These are phyloP conservation scores for Neonectria ditissima DNA, from an alignment of 2,329 filamentous ascomycete species.

Conservation along the genomic window DNA sequence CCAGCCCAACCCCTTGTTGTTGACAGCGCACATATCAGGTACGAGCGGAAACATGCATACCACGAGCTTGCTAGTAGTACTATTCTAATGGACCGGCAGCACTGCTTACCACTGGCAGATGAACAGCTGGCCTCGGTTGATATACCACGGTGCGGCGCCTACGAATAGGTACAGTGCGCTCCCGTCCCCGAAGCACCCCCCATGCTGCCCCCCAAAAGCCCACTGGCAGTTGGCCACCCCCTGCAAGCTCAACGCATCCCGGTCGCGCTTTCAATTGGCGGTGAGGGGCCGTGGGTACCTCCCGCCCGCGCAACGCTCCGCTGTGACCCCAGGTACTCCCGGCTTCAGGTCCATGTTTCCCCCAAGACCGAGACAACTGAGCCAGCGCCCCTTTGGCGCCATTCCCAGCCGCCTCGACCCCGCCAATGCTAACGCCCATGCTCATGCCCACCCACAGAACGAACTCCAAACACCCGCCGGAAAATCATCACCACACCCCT, in stretches of 20 bases:
- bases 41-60: no score
- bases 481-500: slow-evolving; percentile 51
- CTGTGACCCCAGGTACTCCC: slow-evolving; percentile 23
- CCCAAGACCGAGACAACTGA: slow-evolving; percentile 18
- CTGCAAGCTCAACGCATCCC: slow-evolving; percentile 38
- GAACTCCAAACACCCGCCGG: slow-evolving; percentile 47
- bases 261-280: slow-evolving; percentile 45
- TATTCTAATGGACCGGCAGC: neutral
- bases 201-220: slow-evolving; percentile 7
- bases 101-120: neutral
- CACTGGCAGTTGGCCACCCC: slow-evolving; percentile 31
- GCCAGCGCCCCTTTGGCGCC: slow-evolving; percentile 27
- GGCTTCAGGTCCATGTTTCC: slow-evolving; percentile 1
- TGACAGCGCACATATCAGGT: no score
- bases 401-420: slow-evolving; percentile 34
- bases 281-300: slow-evolving; percentile 42
- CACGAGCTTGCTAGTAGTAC: no score
- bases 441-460: slow-evolving; percentile 42
- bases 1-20: neutral
- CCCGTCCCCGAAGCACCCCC: neutral
- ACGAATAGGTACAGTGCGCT: neutral
- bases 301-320: slow-evolving; percentile 14
- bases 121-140: neutral
- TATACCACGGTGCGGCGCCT: slow-evolving; percentile 2
- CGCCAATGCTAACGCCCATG: slow-evolving; percentile 40